These are phyloP conservation scores for Cenchrus americanus DNA, from an alignment of 176 grass and related monocot species.

Conservation along the genomic window DNA sequence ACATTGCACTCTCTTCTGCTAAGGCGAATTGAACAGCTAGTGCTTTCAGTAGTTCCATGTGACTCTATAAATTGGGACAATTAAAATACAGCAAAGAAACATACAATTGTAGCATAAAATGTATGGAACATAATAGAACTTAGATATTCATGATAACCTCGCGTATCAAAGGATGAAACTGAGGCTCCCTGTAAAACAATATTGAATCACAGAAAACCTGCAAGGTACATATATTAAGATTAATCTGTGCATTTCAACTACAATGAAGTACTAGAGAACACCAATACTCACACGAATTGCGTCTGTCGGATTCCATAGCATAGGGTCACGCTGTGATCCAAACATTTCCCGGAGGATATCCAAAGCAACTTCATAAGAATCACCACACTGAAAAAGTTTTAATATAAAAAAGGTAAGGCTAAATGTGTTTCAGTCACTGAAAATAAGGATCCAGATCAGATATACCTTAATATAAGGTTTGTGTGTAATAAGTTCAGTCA, in stretches of 20 bases:
- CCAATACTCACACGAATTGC: neutral
- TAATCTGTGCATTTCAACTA: neutral
- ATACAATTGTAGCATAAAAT: neutral
- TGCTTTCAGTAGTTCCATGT: neutral
- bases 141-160: conserved; percentile 8
- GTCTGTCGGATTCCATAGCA: neutral
- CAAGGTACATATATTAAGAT: neutral
- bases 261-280: neutral
- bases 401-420: neutral
- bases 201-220: conserved; percentile 1
- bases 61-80: neutral
- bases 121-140: neutral
- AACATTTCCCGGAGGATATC: neutral
- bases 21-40: neutral
- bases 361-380: neutral
- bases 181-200: conserved; percentile 27
- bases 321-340: neutral
- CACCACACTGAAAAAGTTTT: conserved; percentile 9
- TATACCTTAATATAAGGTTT: conserved; percentile 34
- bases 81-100: neutral
- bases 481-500: neutral
- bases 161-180: conserved; percentile 39
- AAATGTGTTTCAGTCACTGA: too few relatives aligned
- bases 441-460: too few relatives aligned
- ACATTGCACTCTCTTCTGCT: neutral